A percentile compares a stretch with the other conserved stretches of the same genome.
These are phyloP conservation scores for Saccharomycopsis javanensis DNA, from an alignment of 805 yeast genomes.

Conservation along the genomic window DNA sequence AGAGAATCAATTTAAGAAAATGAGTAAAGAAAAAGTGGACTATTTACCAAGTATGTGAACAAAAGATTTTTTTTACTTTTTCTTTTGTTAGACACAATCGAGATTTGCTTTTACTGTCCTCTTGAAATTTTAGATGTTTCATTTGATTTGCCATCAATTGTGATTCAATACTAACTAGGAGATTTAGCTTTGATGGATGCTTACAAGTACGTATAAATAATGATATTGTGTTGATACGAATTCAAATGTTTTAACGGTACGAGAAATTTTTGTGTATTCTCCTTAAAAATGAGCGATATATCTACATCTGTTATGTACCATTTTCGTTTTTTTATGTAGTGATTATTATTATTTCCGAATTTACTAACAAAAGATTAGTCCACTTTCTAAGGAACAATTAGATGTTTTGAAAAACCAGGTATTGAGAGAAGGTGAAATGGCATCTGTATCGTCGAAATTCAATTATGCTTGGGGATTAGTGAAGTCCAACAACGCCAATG, in stretches of 20 bases:
- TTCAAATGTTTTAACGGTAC: too few species aligned
- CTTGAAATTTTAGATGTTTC: too few species aligned
- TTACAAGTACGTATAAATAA: constrained; percentile 11
- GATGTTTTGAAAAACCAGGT: constrained; percentile 70
- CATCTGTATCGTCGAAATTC: constrained; percentile 76
- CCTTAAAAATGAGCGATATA: too few species aligned
- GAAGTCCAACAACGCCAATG: constrained; percentile 50
- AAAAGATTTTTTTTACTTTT: background rate
- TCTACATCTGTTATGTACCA: too few species aligned
- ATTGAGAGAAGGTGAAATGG: constrained; percentile 68
- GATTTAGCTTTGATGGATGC: constrained; percentile 15
- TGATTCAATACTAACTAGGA: background rate
- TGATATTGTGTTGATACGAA: too few species aligned
- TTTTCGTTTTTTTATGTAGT: background rate
- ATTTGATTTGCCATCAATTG: background rate
- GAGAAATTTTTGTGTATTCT: too few species aligned
- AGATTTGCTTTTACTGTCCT: too few species aligned
- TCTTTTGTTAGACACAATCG: too few species aligned
- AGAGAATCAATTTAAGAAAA: background rate
- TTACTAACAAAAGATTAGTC: constrained; percentile 27
- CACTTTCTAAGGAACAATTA: constrained; percentile 66
- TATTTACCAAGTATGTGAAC: constrained; percentile 18
- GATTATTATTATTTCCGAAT: background rate
- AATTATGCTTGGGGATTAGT: constrained; percentile 96
- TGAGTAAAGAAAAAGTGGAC: constrained; percentile 5